Base-by-base conservation (phyloP, 495 filamentous ascomycete genomes). In the Cryomyces antarcticus region DNA sequence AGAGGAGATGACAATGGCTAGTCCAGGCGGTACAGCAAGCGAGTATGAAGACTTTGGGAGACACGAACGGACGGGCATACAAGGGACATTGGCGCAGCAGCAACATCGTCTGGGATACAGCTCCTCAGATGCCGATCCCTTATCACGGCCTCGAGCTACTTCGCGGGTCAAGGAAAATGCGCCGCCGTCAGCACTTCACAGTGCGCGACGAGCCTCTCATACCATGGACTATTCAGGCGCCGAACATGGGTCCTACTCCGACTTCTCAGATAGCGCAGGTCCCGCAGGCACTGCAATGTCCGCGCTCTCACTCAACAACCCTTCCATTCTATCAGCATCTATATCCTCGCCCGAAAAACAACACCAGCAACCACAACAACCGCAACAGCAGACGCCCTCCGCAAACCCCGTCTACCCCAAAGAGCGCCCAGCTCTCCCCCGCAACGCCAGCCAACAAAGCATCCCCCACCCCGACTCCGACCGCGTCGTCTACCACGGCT, bases 401-500 rank as follows among this genome's bases (percentile, higher is more conserved):
- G 24, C 38, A 28, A 9, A 36, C 12, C 9, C 33, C 9, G 4
- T n/a, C 7, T 39, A 39, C 27, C 6, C 41, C 44, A 9, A 38
- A 30, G 4, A 28, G 28, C 55, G 53, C 35, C 46, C 58, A 38
- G 39, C 50, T 5, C 46, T 57, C 31, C 61, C 64, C 12, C 65
- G 70, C 34, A 80, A 76, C 44, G 50, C 60, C 10, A 77, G 70
- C 52, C 71, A 77, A 46, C 56, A 61, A 36, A 73, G 72, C 49
- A 63, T 62, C 2, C 60, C 68, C 28, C 51, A 70, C 30, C 65
- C 48, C 37, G 69, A 70, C 38, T 52, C 62, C 31, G 77, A 80
- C 49, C 67, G 86, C 30, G 79, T 96, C 13, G 71, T 95, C 37
- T 93, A 82, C 71, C 84, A 95, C 57, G 84, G 88, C 13, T 88